Evolutionary conservation across 208 protist genomes (phyloP), one percentile per base, ranked within the genome.

Genomic region (Leishmania amazonensis): DNA sequence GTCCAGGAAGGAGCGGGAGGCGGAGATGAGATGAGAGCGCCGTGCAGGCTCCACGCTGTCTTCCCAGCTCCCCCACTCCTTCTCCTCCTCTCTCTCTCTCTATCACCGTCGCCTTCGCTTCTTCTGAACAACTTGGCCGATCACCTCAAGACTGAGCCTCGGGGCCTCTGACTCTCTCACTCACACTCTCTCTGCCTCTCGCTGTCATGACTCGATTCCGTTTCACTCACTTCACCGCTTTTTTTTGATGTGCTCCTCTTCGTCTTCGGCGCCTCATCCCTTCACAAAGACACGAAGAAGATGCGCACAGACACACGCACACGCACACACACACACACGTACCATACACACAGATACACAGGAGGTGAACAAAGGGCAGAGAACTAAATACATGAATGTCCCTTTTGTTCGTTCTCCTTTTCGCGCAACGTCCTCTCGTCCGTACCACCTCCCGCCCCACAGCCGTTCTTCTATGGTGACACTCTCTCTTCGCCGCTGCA

Each of bases 361-460:
- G 9, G 28, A 42, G 51, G 47, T 24, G 51, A 4, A 51, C 49
- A 62, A 67, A 51, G 51, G 45, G 53, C 51, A 24, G 75, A 78
- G 40, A 49, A 38, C 19, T 78, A 78, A 60, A 78, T 78, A 78
- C 75, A 78, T 78, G 40, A 67, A 65, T 31, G 40, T 0, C 38
- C 35, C 35, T 17, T 65, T 67, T 51, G 38, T 47, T 47, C 2
- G 31, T 19, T 49, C 67, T 49, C 54, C 15, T 65, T 35, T 58
- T 67, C 53, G 51, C 11, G 31, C 28, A 15, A 47, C 28, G 51
- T 47, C 15, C 17, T 58, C 38, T 21, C 53, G 15, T 24, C 73
- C 73, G 19, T 38, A 42, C 35, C 60, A 19, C 73, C 73, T 45
- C 47, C n/a, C 31, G 40, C 19, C 57, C 11, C 38, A 68, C 4